Base-by-base conservation (phyloP, 306 rosid species). In the Pterocarpus santalinus region DNA sequence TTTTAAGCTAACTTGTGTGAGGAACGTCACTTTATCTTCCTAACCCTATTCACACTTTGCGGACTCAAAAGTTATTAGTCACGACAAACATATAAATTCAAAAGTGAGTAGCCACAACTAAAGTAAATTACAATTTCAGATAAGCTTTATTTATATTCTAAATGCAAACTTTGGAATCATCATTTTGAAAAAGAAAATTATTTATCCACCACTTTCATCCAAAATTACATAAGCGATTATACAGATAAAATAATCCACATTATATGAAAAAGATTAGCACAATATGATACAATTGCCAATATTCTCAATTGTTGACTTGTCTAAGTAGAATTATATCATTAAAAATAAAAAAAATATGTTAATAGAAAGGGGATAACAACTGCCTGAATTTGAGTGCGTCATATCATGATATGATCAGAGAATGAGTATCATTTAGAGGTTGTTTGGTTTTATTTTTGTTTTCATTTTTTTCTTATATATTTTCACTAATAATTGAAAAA, bases 351-450 rank as follows among this genome's bases (percentile, higher is more conserved):
- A 43, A 49, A 33, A 7, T 8, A 34, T 53, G 69, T 56, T 14
- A 39, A 78, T 43, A 28, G n/a, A 78, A 77, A 11, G 56, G 41
- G 81, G 16, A 38, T 15, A 61, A 53, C 43, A 16, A 68, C 15
- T 30, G 34, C 47, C 68, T 34, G 71, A 70, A 70, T 33, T 34
- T 49, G 11, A 80, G 51, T 32, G 43, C 28, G 39, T 81, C 61
- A 41, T 70, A 44, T 55, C 69, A 64, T 65, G 56, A 71, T n/a
- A 72, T 16, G 22, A 14, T 58, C 80, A 22, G 30, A 74, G 60
- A 44, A 10, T 32, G 60, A 30, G 43, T 13, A n/a, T 14, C 3
- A 49, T 38, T 28, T 32, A 41, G 49, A 38, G 41, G 41, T 6
- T 38, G 41, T 38, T 38, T 38, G 41, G 28, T 38, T 38, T 38